Conservation (phyloP, 345 rosid genomes). For the Lepidium didymum region DNA sequence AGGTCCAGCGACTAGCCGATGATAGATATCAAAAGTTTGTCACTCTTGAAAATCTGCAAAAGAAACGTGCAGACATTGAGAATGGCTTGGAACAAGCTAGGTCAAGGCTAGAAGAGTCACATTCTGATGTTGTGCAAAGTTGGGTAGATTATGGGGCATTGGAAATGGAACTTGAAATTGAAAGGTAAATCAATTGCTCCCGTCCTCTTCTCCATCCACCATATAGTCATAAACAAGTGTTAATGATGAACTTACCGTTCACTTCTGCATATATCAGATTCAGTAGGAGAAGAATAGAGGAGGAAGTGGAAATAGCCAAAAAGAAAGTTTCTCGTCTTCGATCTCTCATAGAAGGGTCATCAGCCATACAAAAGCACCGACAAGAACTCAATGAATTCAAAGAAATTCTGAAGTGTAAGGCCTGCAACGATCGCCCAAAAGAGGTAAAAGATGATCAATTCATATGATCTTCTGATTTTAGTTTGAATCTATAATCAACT, state of each 20-base stretch:
- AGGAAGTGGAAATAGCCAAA: conserved; percentile 58
- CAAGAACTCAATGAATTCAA: conserved; percentile 80
- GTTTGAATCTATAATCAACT: background rate
- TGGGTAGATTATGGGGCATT: conserved; percentile 43
- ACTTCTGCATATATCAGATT: conserved; percentile 39
- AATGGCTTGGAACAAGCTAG: conserved; percentile 53
- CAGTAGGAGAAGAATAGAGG: conserved; percentile 68
- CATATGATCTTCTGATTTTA: background rate
- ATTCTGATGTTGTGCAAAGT: conserved; percentile 52
- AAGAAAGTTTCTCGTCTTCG: conserved; percentile 58
- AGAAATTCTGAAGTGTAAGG: conserved; percentile 86
- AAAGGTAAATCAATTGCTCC: conserved; percentile 47
- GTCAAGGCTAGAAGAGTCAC: conserved; percentile 58
- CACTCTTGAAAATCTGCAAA: conserved; percentile 50
- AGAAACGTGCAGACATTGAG: conserved; percentile 51
- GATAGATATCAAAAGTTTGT: conserved; percentile 49
- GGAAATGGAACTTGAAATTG: conserved; percentile 60
- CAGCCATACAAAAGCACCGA: conserved; percentile 57
- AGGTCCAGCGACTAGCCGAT: conserved; percentile 68
- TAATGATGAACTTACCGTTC: background rate
- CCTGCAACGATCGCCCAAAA: conserved; percentile 79
- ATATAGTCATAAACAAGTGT: background rate
- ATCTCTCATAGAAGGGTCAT: conserved; percentile 62
- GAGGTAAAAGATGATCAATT: conserved; percentile 44
- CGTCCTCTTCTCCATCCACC: background rate